Percentiles rank a stretch among this genome's conserved stretches.
Evolutionary conservation across 768 basidiomycete genomes (phyloP).

Genomic region (Kwoniella sp.): DNA sequence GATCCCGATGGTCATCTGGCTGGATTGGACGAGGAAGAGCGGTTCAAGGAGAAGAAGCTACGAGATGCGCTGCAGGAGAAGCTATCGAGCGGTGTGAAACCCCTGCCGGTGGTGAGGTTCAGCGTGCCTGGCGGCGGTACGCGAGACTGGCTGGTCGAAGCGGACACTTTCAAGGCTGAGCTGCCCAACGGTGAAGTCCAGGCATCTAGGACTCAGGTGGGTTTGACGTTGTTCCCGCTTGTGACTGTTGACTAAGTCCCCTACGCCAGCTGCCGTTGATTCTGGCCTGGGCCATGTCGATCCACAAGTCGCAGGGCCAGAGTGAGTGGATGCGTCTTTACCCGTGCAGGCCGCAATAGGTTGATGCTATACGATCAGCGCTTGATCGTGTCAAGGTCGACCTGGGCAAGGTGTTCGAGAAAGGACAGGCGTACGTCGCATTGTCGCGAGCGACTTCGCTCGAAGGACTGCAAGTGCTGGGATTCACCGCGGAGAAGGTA

Average conservation of each 20-base stretch:
- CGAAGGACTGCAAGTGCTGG: conserved; percentile 47
- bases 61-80: conserved; percentile 33
- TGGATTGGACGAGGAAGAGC: conserved; percentile 49
- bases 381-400: conserved; percentile 92
- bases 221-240: conserved; percentile 18
- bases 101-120: conserved; percentile 75
- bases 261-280: conserved; percentile 69
- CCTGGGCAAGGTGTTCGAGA: conserved; percentile 79
- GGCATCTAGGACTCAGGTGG: conserved; percentile 71
- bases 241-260: not conserved
- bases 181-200: conserved; percentile 80
- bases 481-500: conserved; percentile 45
- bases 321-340: conserved; percentile 53
- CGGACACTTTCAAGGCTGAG: conserved; percentile 81
- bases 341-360: not conserved
- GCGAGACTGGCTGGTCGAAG: conserved; percentile 58
- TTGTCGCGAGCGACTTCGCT: conserved; percentile 49
- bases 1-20: conserved; percentile 44
- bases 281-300: conserved; percentile 94
- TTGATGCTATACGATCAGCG: conserved; percentile 45
- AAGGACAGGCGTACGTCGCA: conserved; percentile 51
- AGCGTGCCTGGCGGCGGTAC: conserved; percentile 58
- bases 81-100: conserved; percentile 28
- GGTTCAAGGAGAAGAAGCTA: conserved; percentile 48
- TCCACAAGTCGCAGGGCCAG: conserved; percentile 97